Base-by-base conservation (phyloP, 805 yeast species). In the Saccharomycopsis synnaedendra region DNA sequence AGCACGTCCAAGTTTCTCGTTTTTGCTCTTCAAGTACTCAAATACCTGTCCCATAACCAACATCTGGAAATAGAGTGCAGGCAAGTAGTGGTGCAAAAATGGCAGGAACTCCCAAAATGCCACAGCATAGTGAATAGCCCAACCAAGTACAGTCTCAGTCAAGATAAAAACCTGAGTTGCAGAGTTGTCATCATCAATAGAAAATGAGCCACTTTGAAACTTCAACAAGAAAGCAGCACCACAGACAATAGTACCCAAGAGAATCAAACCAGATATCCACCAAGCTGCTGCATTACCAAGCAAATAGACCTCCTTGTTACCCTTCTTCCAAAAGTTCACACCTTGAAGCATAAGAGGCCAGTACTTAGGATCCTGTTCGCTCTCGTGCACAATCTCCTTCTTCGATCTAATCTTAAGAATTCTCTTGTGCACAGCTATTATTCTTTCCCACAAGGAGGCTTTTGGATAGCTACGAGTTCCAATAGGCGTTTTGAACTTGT, bases 351-450 rank as follows among this genome's bases (percentile, higher is more conserved):
- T 69, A n/a, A 81, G 75, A 43, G 95, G 95, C 94, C 94, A 85
- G 67, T 84, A 83, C 90, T 90, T 84, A 62, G 85, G 84, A 47
- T 71, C 63, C 10, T 90, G 81, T 1, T 88, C 80, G 50, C 85
- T 66, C 48, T 71, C 74, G 59, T 85, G 93, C 54, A 68, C 75
- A 57, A 82, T 84, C 57, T 85, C 93, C 2, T 69, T 85, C 69
- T 0, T 90, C 93, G 57, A 82, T 84, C 61, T 85, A 85, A 8
- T 90, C 80, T 5, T 89, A 85, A 79, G 84, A 94, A 85, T 85
- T 1, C 90, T 90, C 59, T 81, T 76, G 60, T 85, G 85, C 52
- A 82, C 68, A 57, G 82, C 77, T 35, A 83, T 62, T 54, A 85
- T 84, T 64, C 85, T 90, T 51, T 82, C 80, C 71, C 82, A 71